These are phyloP conservation scores for Rutstroemia sp. DNA, from an alignment of 2,329 filamentous ascomycete species.

Conservation along the genomic window DNA sequence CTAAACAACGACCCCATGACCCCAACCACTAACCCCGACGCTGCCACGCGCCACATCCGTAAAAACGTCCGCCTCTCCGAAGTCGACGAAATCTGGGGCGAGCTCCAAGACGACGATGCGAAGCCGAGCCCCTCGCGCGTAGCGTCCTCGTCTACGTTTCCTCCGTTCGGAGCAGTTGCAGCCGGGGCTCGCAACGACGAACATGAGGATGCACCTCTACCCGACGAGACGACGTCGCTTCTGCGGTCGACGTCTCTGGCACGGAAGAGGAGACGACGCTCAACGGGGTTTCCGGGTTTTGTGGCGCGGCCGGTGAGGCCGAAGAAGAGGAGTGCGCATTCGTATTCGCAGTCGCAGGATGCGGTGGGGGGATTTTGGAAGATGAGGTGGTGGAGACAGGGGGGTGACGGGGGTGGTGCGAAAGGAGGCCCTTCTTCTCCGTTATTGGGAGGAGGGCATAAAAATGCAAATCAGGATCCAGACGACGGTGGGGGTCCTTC, in stretches of 20 bases:
- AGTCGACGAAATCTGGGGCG: slow-evolving; percentile 77
- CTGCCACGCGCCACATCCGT: slow-evolving; percentile 22
- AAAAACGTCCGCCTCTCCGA: slow-evolving; percentile 41
- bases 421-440: slow-evolving; percentile 19
- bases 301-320: slow-evolving; percentile 37
- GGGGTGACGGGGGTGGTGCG: slow-evolving; percentile 5
- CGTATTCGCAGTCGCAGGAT: slow-evolving; percentile 34
- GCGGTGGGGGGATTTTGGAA: slow-evolving; percentile 46
- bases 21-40: slow-evolving; percentile 26
- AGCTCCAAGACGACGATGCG: slow-evolving; percentile 66
- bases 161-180: not conserved
- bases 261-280: slow-evolving; percentile 43
- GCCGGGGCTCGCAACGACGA: not conserved
- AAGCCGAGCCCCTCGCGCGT: slow-evolving; percentile 21
- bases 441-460: not conserved
- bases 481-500: not conserved
- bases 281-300: slow-evolving; percentile 56
- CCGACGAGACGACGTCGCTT: slow-evolving; percentile 22
- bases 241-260: slow-evolving; percentile 17
- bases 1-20: slow-evolving; percentile 26
- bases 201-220: slow-evolving; percentile 12
- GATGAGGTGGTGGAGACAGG: slow-evolving; percentile 44
- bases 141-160: slow-evolving; percentile 10
- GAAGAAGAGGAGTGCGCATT: slow-evolving; percentile 23
- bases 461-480: not conserved